Percentiles rank a stretch among this genome's conserved stretches.
phyloP scores from a whole-genome alignment of 2,329 filamentous ascomycete genomes.

The Pseudocercospora macadamiae region DNA sequence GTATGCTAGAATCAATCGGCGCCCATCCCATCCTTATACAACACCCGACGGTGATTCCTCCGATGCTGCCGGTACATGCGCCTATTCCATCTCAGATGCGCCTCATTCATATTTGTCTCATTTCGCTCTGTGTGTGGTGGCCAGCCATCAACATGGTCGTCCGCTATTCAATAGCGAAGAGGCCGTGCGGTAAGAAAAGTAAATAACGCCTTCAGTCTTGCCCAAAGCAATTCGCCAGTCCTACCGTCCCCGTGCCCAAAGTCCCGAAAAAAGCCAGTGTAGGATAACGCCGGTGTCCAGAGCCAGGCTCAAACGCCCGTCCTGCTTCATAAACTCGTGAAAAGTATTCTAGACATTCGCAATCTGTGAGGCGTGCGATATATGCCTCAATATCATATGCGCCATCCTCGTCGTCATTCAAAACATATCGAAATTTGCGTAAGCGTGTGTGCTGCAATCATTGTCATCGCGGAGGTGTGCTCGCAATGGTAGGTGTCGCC shows the following conservation, averaged over 20 bases:
- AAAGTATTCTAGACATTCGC: not conserved
- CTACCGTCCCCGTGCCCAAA: not conserved
- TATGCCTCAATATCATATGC: not conserved
- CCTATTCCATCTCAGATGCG: not conserved
- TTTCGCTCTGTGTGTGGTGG: not conserved
- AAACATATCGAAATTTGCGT: slow-evolving; percentile 6
- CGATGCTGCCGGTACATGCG: not conserved
- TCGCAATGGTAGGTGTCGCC: slow-evolving; percentile 22
- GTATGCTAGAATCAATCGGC: not conserved
- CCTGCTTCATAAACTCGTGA: not conserved
- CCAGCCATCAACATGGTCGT: slow-evolving; percentile 2
- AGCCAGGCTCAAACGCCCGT: not conserved
- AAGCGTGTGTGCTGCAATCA: slow-evolving; percentile 1
- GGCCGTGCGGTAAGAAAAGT: not conserved
- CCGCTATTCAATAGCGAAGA: slow-evolving; percentile 1
- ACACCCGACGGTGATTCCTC: not conserved
- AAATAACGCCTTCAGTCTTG: not conserved
- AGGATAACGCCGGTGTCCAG: slow-evolving; percentile 7
- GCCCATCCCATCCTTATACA: not conserved
- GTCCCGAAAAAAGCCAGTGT: slow-evolving; percentile 4
- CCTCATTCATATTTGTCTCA: not conserved
- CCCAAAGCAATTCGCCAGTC: not conserved
- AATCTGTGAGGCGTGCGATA: not conserved
- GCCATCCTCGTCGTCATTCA: not conserved
- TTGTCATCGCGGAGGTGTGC: slow-evolving; percentile 26